Percentiles rank a stretch among this genome's conserved stretches.
These are phyloP conservation scores for Trichoderma erinaceum DNA, from an alignment of 495 filamentous ascomycete species.

Conservation along the genomic window DNA sequence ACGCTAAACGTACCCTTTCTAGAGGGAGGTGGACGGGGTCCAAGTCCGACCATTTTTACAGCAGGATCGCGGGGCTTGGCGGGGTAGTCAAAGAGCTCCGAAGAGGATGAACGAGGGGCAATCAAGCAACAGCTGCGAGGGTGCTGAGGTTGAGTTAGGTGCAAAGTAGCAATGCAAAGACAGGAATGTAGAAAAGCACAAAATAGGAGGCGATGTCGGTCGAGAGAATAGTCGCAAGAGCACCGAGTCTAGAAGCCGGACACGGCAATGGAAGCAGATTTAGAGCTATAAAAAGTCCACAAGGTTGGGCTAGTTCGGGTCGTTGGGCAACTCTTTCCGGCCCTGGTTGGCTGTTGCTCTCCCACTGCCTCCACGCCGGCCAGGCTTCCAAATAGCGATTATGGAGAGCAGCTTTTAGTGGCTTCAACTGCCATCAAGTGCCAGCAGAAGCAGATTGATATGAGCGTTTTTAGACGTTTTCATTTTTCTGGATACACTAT, in stretches of 20 bases:
- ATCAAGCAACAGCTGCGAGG: conserved; percentile 2
- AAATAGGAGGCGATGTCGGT: conserved; percentile 13
- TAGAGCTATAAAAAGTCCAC: not conserved
- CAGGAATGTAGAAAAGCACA: not conserved
- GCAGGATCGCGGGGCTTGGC: conserved; percentile 13
- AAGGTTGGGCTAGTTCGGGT: not conserved
- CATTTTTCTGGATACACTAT: no score
- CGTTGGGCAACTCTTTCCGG: not conserved
- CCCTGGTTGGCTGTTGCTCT: conserved; percentile 8
- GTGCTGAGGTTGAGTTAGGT: not conserved
- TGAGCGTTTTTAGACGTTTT: no score
- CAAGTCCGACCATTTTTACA: conserved; percentile 66
- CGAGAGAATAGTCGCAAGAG: not conserved
- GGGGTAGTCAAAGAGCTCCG: conserved; percentile 13
- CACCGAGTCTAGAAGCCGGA: not conserved
- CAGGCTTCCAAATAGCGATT: no score
- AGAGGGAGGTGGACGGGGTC: conserved; percentile 65
- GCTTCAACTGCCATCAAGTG: not conserved
- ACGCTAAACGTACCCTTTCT: conserved; percentile 63
- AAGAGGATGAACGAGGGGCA: not conserved
- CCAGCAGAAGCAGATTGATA: no score
- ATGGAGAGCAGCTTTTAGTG: not conserved
- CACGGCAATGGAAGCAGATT: not conserved
- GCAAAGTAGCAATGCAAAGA: not conserved
- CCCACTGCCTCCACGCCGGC: not conserved